These are phyloP conservation scores for Fusarium veterinarium DNA, from an alignment of 2,329 filamentous ascomycete species.

Conservation along the genomic window DNA sequence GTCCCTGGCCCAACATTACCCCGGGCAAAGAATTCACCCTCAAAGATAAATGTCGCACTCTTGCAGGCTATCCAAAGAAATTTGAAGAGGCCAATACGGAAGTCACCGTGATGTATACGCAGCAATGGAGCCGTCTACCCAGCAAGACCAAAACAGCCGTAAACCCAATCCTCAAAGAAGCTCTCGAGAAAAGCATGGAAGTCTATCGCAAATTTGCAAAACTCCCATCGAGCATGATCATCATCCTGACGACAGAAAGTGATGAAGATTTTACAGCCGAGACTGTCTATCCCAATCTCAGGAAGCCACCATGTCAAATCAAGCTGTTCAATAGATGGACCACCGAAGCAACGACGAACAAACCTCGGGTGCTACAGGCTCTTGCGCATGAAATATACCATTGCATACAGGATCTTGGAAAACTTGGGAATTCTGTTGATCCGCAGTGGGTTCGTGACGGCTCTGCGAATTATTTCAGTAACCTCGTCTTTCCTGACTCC, in stretches of 20 bases:
- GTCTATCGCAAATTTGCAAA: constrained; percentile 14
- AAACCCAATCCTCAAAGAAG: constrained; percentile 10
- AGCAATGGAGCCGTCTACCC: not conserved
- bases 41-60: constrained; percentile 4
- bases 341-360: not conserved
- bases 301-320: constrained; percentile 13
- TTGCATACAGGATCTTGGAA: constrained; percentile 11
- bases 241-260: constrained; percentile 10
- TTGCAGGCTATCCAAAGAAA: constrained; percentile 13
- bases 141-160: not conserved
- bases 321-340: constrained; percentile 15
- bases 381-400: constrained; percentile 32
- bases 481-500: constrained; percentile 16
- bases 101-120: constrained; percentile 19
- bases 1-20: constrained; percentile 1
- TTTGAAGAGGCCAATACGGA: constrained; percentile 1
- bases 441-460: constrained; percentile 15
- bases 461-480: constrained; percentile 34
- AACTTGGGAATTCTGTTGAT: not conserved
- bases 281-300: constrained; percentile 11
- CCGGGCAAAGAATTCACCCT: not conserved
- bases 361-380: constrained; percentile 9
- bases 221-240: constrained; percentile 4
- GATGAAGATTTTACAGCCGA: not conserved
- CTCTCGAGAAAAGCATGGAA: constrained; percentile 4